Evolutionary conservation across 1,139 yeast species (phyloP), one percentile per base, ranked within the genome.

Genomic region (Yamadazyma conglobata): DNA sequence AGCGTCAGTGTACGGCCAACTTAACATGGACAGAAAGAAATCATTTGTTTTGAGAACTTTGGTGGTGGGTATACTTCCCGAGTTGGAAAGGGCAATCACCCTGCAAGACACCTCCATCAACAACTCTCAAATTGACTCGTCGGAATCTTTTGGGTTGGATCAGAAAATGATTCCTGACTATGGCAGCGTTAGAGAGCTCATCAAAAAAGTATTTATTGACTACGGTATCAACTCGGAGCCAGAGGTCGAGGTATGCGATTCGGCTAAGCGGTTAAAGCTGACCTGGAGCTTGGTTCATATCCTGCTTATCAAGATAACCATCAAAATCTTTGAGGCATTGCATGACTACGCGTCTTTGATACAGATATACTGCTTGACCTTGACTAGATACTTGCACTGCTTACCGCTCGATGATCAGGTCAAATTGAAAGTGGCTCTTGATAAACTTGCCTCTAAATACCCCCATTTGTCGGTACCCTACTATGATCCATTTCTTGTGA

Each of bases 401-500:
- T 54, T 59, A 33, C 57, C 69, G 0, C 33, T 45, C 1, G 66
- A 63, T 26, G 72, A 65, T 39, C 73, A 68, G 30, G 39, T 51
- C 16, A 47, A 45, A 27, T 35, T 58, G 24, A 51, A 56, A 42
- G 49, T 58, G 15, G 58, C 53, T 29, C 44, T 60, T 34, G 50
- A 55, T 39, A 30, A 41, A 35, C 27, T 56, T 44, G 39, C 52
- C 4, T 9, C 26, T 8, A n/a, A 4, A 34, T 45, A 24, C 25
- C 46, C 24, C 42, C 52, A 6, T 40, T 35, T 30, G 38, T 48
- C 19, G 44, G 31, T 51, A 4, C 64, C 65, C 1, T 84, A 84
- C 46, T 83, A 89, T 83, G 95, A 86, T 51, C 81, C 84, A 1
- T 76, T 67, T 41, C 39, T 86, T 8, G 62, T 86, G 0, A 64